These are phyloP conservation scores for Plantago lanceolata DNA, from an alignment of 305 asterid genomes.

Conservation along the genomic window DNA sequence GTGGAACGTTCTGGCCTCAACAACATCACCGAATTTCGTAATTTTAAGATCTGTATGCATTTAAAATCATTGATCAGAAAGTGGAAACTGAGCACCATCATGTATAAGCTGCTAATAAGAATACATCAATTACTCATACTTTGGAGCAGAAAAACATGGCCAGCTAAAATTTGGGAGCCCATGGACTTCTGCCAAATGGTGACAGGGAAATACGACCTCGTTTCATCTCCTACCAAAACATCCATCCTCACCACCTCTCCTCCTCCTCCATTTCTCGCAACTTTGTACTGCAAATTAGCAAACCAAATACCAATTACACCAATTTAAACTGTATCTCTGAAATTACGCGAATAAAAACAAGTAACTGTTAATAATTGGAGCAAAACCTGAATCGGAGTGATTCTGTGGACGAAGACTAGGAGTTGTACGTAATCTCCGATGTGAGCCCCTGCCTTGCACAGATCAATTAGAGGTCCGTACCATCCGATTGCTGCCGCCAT, in stretches of 20 bases:
- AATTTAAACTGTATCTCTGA: too few relatives aligned
- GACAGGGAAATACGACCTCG: constrained; percentile 63
- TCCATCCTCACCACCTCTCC: constrained; percentile 66
- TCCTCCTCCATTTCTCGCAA: constrained; percentile 48
- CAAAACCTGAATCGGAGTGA: constrained; percentile 56
- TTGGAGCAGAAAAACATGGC: constrained; percentile 57
- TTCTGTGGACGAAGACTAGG: constrained; percentile 55
- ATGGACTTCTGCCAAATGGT: constrained; percentile 65
- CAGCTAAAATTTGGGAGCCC: constrained; percentile 49
- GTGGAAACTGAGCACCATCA: neutral
- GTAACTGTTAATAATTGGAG: neutral
- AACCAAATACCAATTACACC: neutral
- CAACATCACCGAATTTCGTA: constrained; percentile 46
- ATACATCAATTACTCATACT: constrained; percentile 38
- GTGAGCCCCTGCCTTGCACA: constrained; percentile 45
- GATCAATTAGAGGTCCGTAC: constrained; percentile 72
- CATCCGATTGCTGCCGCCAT: constrained; percentile 68
- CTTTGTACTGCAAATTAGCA: constrained; percentile 45
- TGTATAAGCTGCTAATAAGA: neutral
- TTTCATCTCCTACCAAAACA: constrained; percentile 63
- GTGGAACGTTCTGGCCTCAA: constrained; percentile 65
- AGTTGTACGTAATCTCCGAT: constrained; percentile 58
- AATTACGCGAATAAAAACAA: neutral
- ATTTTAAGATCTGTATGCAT: constrained; percentile 50
- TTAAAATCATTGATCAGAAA: constrained; percentile 13